Evolutionary conservation across 495 filamentous ascomycete genomes (phyloP).

Genomic region (Lasiosphaeria hispida): DNA sequence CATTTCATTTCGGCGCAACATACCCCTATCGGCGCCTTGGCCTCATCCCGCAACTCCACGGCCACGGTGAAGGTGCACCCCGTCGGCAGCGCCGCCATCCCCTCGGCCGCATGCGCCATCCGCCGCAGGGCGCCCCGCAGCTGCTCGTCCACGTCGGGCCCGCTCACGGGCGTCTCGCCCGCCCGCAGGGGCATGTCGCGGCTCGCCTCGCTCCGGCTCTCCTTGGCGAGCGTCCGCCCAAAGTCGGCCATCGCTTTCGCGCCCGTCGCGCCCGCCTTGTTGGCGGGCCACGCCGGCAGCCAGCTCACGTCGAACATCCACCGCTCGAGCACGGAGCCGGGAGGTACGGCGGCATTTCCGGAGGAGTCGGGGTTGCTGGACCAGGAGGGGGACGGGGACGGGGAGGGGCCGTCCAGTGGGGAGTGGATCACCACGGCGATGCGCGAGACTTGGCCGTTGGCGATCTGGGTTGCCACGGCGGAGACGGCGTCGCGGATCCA

Average conservation of each 20-base stretch:
- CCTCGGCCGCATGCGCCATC: conserved; percentile 55
- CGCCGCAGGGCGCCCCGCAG: conserved; percentile 50
- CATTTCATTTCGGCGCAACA: conserved; percentile 14
- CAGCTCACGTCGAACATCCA: conserved; percentile 79
- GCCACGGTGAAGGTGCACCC: conserved; percentile 84
- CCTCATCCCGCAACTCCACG: conserved; percentile 76
- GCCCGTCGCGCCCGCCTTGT: neutral
- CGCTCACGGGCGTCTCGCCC: conserved; percentile 28
- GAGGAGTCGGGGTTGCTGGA: too few relatives aligned
- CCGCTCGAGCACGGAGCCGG: conserved; percentile 62
- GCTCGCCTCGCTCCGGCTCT: conserved; percentile 38
- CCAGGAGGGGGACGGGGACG: neutral
- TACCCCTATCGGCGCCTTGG: conserved; percentile 70
- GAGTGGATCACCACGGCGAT: conserved; percentile 76
- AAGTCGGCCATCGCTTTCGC: conserved; percentile 36
- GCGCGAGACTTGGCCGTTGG: conserved; percentile 55
- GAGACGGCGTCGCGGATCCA: conserved; percentile 86
- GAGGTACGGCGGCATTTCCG: conserved; percentile 12
- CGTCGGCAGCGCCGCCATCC: conserved; percentile 62
- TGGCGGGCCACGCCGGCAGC: conserved; percentile 65
- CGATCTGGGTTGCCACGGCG: conserved; percentile 70
- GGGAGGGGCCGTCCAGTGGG: conserved; percentile 25
- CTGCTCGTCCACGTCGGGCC: conserved; percentile 46
- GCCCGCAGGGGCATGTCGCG: conserved; percentile 19
- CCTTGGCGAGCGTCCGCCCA: conserved; percentile 37